phyloP scores from a whole-genome alignment of 441 rosid species.

The Eutrema salsugineum region DNA sequence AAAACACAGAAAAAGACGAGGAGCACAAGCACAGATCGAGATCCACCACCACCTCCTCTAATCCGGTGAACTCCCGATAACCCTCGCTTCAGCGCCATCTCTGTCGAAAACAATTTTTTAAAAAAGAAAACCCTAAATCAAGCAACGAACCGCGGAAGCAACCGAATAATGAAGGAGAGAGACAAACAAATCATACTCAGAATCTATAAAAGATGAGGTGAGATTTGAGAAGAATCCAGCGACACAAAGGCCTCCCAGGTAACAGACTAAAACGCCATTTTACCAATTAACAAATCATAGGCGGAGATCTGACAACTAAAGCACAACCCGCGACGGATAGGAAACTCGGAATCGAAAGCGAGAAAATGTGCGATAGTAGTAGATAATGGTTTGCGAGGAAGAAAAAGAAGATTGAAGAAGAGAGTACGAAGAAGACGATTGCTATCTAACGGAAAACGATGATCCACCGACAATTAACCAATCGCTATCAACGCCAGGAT shows the following conservation, averaged over 20 bases:
- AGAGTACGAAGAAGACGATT: constrained; percentile 8
- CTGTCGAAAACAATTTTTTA: not conserved
- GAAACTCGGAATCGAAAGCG: not conserved
- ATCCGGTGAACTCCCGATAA: constrained; percentile 41
- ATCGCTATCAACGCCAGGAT: constrained; percentile 29
- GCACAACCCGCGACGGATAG: not conserved
- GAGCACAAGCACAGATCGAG: constrained; percentile 46
- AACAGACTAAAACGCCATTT: constrained; percentile 14
- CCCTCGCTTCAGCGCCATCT: constrained; percentile 83
- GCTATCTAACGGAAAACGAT: not conserved
- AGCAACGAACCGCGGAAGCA: constrained; percentile 2
- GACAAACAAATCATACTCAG: constrained; percentile 2
- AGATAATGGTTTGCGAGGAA: not conserved
- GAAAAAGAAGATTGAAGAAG: not conserved
- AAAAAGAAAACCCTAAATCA: constrained; percentile 32
- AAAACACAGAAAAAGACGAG: constrained; percentile 56
- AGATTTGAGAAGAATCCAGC: constrained; percentile 19
- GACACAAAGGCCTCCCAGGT: not conserved
- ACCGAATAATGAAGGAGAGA: not conserved
- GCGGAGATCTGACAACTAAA: constrained; percentile 21
- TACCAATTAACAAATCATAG: not conserved
- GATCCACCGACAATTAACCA: constrained; percentile 26
- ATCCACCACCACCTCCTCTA: constrained; percentile 39
- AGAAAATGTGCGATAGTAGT: not conserved
- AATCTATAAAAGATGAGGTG: constrained; percentile 14